phyloP scores from a whole-genome alignment of 768 basidiomycete genomes.

The Amanita inopinata region DNA sequence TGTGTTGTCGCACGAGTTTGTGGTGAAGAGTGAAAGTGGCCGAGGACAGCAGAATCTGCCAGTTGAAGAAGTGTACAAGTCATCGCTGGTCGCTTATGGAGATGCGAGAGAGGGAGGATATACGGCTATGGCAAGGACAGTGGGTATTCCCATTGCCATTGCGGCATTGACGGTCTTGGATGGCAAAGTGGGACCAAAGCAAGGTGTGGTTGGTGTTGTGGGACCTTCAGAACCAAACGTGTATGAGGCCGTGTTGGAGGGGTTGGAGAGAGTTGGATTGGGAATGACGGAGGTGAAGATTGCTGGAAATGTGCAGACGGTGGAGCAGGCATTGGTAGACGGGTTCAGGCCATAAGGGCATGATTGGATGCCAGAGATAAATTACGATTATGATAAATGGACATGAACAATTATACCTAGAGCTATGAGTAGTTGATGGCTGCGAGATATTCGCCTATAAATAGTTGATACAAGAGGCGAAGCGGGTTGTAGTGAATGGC shows the following conservation, averaged over 20 bases:
- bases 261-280: constrained; percentile 44
- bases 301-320: constrained; percentile 8
- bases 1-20: constrained; percentile 76
- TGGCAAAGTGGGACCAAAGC: constrained; percentile 28
- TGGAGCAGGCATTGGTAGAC: constrained; percentile 3
- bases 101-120: constrained; percentile 19
- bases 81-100: constrained; percentile 56
- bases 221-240: constrained; percentile 57
- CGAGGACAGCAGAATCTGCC: constrained; percentile 9
- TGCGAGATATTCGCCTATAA: constrained; percentile 38
- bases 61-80: constrained; percentile 46
- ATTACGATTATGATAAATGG: neutral
- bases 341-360: neutral
- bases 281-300: constrained; percentile 32
- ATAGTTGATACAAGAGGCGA: constrained; percentile 37
- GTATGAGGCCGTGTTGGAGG: constrained; percentile 51
- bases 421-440: constrained; percentile 28
- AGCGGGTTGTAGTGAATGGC: constrained; percentile 50
- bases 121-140: constrained; percentile 87
- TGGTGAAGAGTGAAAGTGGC: no score
- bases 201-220: constrained; percentile 44
- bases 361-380: neutral
- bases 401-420: neutral
- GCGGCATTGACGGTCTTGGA: constrained; percentile 67
- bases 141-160: constrained; percentile 81